phyloP scores from a whole-genome alignment of 202 grass and related monocot species.

The Setaria viridis region DNA sequence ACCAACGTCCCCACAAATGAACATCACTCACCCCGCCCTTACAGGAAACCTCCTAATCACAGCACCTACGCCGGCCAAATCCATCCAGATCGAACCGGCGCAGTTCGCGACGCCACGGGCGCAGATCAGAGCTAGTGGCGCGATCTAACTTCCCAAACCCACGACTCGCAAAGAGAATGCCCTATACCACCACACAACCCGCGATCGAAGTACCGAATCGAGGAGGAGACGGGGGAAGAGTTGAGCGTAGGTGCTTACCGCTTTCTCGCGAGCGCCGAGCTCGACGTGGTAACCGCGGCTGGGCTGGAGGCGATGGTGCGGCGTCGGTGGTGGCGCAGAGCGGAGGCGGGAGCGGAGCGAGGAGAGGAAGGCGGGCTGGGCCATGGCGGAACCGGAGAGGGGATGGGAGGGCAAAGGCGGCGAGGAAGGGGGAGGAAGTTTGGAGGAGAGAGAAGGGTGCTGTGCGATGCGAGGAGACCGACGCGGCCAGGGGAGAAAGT shows the following conservation, averaged over 20 bases:
- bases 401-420: not conserved
- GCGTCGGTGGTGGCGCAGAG: conserved; percentile 9
- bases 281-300: conserved; percentile 81
- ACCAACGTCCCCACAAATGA: not conserved
- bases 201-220: conserved; percentile 15
- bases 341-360: conserved; percentile 51
- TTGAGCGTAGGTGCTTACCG: conserved; percentile 52
- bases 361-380: conserved; percentile 50
- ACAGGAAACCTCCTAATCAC: not conserved
- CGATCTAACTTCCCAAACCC: not conserved
- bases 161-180: too few relatives aligned
- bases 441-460: not conserved
- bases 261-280: conserved; percentile 90
- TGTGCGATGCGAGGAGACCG: not conserved
- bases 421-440: not conserved
- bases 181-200: not conserved
- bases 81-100: conserved; percentile 25
- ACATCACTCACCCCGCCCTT: not conserved
- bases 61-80: not conserved
- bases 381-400: conserved; percentile 33
- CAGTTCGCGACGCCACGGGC: not conserved
- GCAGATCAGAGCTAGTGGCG: not conserved
- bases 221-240: not conserved
- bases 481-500: not conserved
- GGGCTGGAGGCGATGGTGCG: conserved; percentile 40